phyloP scores from a whole-genome alignment of 2,329 filamentous ascomycete genomes.

The Fusarium stilboides region DNA sequence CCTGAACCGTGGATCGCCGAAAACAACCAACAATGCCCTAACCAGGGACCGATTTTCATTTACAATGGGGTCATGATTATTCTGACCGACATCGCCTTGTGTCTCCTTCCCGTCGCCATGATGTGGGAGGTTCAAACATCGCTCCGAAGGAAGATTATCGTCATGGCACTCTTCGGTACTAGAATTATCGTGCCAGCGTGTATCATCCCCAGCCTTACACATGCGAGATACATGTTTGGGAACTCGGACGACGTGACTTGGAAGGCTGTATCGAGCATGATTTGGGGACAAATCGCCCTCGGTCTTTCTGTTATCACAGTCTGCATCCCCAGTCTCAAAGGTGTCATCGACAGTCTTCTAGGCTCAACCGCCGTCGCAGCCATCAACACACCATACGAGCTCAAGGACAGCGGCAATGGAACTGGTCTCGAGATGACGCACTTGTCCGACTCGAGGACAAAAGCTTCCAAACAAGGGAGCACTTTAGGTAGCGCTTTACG shows the following conservation, averaged over 20 bases:
- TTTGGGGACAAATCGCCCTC: conserved; percentile 43
- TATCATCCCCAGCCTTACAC: conserved; percentile 37
- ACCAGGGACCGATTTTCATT: conserved; percentile 28
- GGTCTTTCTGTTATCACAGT: conserved; percentile 45
- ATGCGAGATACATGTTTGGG: conserved; percentile 34
- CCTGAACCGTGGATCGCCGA: conserved; percentile 38
- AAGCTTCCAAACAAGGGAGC: conserved; percentile 22
- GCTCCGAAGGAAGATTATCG: conserved; percentile 33
- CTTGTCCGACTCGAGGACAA: conserved; percentile 18
- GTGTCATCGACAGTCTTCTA: conserved; percentile 44
- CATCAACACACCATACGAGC: conserved; percentile 41
- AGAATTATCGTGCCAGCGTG: conserved; percentile 43
- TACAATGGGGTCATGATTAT: conserved; percentile 43
- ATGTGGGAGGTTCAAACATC: conserved; percentile 48
- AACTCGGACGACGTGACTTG: conserved; percentile 36
- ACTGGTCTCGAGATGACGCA: conserved; percentile 41
- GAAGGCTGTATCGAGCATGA: conserved; percentile 29
- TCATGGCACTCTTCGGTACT: conserved; percentile 42
- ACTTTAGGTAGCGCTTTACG: conserved; percentile 1
- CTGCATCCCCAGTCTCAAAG: conserved; percentile 45
- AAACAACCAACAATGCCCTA: conserved; percentile 24
- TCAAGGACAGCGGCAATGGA: conserved; percentile 38
- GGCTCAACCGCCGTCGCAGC: conserved; percentile 41
- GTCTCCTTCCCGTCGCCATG: conserved; percentile 41
- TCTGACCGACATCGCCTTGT: conserved; percentile 34